Evolutionary conservation across 2,329 filamentous ascomycete species (phyloP).

Genomic region (Malbranchea cinnamomea): DNA sequence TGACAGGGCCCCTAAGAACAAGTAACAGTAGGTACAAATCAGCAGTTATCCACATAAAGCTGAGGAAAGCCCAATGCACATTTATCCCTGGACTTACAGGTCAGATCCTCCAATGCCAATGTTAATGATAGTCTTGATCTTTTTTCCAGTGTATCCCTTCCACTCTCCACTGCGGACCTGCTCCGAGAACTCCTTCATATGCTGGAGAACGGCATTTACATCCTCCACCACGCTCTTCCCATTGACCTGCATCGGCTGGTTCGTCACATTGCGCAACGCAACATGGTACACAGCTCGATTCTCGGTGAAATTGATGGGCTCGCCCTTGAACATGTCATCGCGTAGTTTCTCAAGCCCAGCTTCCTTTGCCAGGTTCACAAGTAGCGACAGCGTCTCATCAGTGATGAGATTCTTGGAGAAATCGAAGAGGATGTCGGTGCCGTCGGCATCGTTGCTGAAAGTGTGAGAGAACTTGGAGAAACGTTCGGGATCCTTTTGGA

Average conservation of each 20-base stretch:
- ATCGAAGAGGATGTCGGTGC: slow-evolving; percentile 84
- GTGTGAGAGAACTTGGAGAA: slow-evolving; percentile 82
- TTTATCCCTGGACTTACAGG: slow-evolving; percentile 49
- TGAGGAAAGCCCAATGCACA: not conserved
- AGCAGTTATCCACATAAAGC: not conserved
- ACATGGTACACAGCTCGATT: slow-evolving; percentile 90
- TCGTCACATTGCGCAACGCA: slow-evolving; percentile 78
- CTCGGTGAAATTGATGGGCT: slow-evolving; percentile 99
- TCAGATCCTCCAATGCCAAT: slow-evolving; percentile 97
- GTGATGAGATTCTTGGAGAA: slow-evolving; percentile 98
- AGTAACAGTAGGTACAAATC: not conserved
- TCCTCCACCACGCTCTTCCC: slow-evolving; percentile 88
- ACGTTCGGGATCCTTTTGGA: slow-evolving; percentile 71
- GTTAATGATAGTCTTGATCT: slow-evolving; percentile 92
- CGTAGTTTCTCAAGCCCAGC: slow-evolving; percentile 83
- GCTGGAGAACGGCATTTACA: slow-evolving; percentile 78
- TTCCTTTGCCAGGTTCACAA: slow-evolving; percentile 83
- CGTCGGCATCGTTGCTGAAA: slow-evolving; percentile 65
- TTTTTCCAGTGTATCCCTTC: slow-evolving; percentile 96
- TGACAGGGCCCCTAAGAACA: slow-evolving; percentile 65
- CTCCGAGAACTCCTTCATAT: slow-evolving; percentile 98
- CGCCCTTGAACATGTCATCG: slow-evolving; percentile 92
- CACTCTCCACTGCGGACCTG: slow-evolving; percentile 87
- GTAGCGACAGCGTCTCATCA: slow-evolving; percentile 74
- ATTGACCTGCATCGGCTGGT: slow-evolving; percentile 69